These are phyloP conservation scores for Thermochaetoides thermophila DNA, from an alignment of 495 filamentous ascomycete species.

Conservation along the genomic window DNA sequence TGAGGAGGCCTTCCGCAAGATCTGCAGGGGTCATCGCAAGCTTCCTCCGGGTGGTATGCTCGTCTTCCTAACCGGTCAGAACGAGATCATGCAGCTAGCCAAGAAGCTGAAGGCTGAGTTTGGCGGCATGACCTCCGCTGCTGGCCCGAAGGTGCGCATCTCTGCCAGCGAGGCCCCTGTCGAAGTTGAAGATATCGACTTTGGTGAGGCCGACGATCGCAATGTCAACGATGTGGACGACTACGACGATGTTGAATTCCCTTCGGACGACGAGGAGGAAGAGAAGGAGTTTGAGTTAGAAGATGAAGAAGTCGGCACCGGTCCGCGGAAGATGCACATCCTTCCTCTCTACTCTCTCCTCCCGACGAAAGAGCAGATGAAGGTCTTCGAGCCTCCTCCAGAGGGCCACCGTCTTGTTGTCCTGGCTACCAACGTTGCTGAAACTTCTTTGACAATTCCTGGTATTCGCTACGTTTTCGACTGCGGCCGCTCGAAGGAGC, in stretches of 20 bases:
- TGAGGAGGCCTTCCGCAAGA: slow-evolving; percentile 75
- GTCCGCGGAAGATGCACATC: slow-evolving; percentile 55
- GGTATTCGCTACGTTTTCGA: slow-evolving; percentile 95
- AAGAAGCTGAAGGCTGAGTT: slow-evolving; percentile 66
- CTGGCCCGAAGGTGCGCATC: slow-evolving; percentile 52
- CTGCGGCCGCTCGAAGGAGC: slow-evolving; percentile 77
- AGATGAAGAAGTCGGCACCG: slow-evolving; percentile 43
- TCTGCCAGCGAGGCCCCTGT: slow-evolving; percentile 64
- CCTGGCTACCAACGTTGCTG: slow-evolving; percentile 90
- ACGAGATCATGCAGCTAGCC: slow-evolving; percentile 68
- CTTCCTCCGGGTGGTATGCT: slow-evolving; percentile 85
- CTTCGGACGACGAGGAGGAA: slow-evolving; percentile 41
- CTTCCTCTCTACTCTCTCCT: slow-evolving; percentile 87
- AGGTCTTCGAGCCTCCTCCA: slow-evolving; percentile 81
- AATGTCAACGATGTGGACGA: slow-evolving; percentile 33
- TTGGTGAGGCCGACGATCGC: slow-evolving; percentile 44
- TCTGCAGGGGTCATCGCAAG: slow-evolving; percentile 77
- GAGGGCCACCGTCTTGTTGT: slow-evolving; percentile 77
- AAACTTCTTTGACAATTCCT: slow-evolving; percentile 93
- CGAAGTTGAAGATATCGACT: slow-evolving; percentile 77
- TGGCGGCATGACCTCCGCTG: slow-evolving; percentile 32
- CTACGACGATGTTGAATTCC: slow-evolving; percentile 32
- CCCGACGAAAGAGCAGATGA: slow-evolving; percentile 83
- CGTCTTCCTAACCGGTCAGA: slow-evolving; percentile 90
- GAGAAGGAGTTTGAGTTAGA: slow-evolving; percentile 45